Evolutionary conservation across 1,284 basidiomycete species (phyloP), one percentile per base, ranked within the genome.

Genomic region (Leccinum brunneo-olivaceum): DNA sequence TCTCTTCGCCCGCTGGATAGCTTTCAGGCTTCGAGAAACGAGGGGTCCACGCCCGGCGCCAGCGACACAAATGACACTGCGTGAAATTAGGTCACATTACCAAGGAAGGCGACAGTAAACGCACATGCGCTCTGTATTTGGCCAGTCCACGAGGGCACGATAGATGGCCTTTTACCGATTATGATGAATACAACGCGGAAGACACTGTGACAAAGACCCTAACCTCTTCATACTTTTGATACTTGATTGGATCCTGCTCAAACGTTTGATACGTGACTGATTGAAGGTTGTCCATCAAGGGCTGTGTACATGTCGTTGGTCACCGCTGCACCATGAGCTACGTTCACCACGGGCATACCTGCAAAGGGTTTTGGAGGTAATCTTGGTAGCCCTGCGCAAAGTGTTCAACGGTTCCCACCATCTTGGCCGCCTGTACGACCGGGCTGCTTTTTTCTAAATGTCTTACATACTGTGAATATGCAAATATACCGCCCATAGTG

Each of bases 201-300:
- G 35, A 39, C 39, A 34, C 39, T 43, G 21, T 49, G 43, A 45
- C 30, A 33, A 39, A 24, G 32, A 45, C 34, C 40, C 54, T 41
- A 29, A 81, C 90, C 73, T 98, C 90, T 68, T 98, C 96, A 63
- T 98, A 99, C 53, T 91, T 84, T 40, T 76, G 67, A 61, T 99
- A 99, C 66, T 99, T 98, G 52, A 98, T 84, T 1, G 96, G 93
- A 69, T 98, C 96, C 57, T 90, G 82, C 61, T 99, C 96, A 57
- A 99, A 99, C 6, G 91, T 92, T 59, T 98, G 90, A 64, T 99
- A 99, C 6, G 94, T 98, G 45, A 84, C 77, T 54, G 90, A 93
- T 58, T 91, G 90, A 46, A 99, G 69, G 62, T 99, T 94, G 61
- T 98, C 94, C 87, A 96, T 94, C 55, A 99, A 66, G 9, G 96